Evolutionary conservation across 805 yeast species (phyloP), one percentile per base, ranked within the genome.

Genomic region (Zygosaccharomyces gambellarensis): DNA sequence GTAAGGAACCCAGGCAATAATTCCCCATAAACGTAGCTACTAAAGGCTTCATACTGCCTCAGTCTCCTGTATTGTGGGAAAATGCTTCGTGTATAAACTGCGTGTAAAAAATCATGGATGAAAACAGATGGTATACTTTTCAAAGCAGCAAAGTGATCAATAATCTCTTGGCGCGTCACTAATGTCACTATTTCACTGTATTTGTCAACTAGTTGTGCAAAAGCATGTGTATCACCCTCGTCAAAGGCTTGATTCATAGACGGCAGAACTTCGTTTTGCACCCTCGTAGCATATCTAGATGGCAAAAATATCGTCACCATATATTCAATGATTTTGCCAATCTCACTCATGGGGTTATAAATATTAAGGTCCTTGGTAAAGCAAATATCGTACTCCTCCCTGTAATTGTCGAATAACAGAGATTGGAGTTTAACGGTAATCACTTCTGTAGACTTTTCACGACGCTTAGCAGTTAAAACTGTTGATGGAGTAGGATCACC

Each of bases 1-100:
- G 89, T 77, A 38, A 87, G 72, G 57, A 90, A 87, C 4, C 75
- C 71, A 0, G 97, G 97, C 63, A 90, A 72, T 50, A 90, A 70
- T 67, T 90, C 97, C 8, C 97, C 97, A 65, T 90, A 90, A 0
- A 89, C 96, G 59, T 82, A 87, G 55, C 87, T 90, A 6, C 96
- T 87, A 63, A 90, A 90, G 0, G 96, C 95, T 61, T 83, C 82
- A 65, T 90, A 90, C 3, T 79, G 73, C 47, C 83, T 76, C 47
- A 90, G 71, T 47, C 79, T 79, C 14, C 73, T 70, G 0, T 85
- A 81, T 31, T 82, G 76, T 0, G 95, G 94, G 1, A 95, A 81
- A 6, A 90, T 92, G 1, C 86, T 76, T 57, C 97, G 74, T 0
- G 85, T 70, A 64, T 90, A 90, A 3, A 85, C 79, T 57, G 86